Conservation (phyloP, 495 filamentous ascomycete species). For the Darksidea phi region DNA sequence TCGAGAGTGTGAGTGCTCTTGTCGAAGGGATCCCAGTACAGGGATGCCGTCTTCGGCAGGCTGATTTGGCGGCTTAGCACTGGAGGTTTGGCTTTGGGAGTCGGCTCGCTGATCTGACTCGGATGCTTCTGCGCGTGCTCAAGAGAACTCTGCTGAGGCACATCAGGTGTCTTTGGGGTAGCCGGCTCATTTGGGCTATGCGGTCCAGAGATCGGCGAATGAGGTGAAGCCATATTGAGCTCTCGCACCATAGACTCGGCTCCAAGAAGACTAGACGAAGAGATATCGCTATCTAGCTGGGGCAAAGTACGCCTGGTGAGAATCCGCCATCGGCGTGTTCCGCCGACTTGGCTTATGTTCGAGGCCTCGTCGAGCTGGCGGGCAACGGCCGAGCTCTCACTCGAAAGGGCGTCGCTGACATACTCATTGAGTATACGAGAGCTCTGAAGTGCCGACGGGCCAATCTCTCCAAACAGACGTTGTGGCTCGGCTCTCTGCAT, state of each 20-base stretch:
- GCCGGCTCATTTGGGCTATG: slow-evolving; percentile 37
- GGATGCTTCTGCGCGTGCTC: slow-evolving; percentile 5
- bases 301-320: neutral
- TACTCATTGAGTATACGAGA: slow-evolving; percentile 51
- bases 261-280: slow-evolving; percentile 58
- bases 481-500: slow-evolving; percentile 9
- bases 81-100: slow-evolving; percentile 27
- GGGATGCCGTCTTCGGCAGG: slow-evolving; percentile 42
- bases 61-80: slow-evolving; percentile 42
- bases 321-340: no score
- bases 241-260: slow-evolving; percentile 66
- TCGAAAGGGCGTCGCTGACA: slow-evolving; percentile 35
- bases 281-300: slow-evolving; percentile 17
- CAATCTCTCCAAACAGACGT: slow-evolving; percentile 81
- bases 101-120: slow-evolving; percentile 37
- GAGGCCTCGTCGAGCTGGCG: neutral
- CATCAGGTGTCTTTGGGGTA: slow-evolving; percentile 41
- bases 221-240: slow-evolving; percentile 64
- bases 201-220: slow-evolving; percentile 35
- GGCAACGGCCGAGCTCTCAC: neutral
- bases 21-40: slow-evolving; percentile 41
- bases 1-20: slow-evolving; percentile 40
- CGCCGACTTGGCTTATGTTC: neutral
- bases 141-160: slow-evolving; percentile 31
- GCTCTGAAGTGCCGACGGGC: slow-evolving; percentile 65